Percentiles rank a stretch among this genome's conserved stretches.
Evolutionary conservation across 345 rosid species (phyloP).

Genomic region (Iberis pinnata): DNA sequence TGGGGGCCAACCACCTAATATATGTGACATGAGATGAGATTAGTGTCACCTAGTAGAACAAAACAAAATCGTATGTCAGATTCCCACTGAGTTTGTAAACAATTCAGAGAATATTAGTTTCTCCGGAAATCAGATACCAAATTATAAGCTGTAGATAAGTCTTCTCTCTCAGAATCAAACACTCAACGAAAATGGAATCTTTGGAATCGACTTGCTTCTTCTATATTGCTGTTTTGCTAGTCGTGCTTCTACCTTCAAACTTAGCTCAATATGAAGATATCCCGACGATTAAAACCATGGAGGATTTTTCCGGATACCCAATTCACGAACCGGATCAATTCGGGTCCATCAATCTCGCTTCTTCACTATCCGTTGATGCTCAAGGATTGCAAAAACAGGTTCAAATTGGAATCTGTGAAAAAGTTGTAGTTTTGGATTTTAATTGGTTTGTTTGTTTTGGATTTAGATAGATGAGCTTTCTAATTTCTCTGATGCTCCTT

Average conservation of each 20-base stretch:
- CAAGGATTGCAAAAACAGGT: conserved; percentile 65
- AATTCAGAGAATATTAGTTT: conserved; percentile 8
- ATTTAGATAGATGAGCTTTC: conserved; percentile 80
- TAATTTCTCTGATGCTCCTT: conserved; percentile 70
- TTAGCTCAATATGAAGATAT: conserved; percentile 39
- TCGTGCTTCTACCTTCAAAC: conserved; percentile 27
- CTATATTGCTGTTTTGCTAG: conserved; percentile 12
- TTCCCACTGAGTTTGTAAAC: background rate
- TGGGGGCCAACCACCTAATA: too few relatives aligned
- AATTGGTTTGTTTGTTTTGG: background rate
- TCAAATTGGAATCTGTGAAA: background rate
- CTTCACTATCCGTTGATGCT: conserved; percentile 52
- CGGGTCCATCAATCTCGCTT: conserved; percentile 26
- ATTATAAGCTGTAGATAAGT: background rate
- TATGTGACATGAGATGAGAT: background rate
- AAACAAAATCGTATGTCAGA: background rate
- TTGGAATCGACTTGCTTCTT: conserved; percentile 15
- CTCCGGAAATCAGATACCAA: background rate
- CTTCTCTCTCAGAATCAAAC: conserved; percentile 15
- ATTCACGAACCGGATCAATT: conserved; percentile 46
- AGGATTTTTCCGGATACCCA: conserved; percentile 83
- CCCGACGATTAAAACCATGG: conserved; percentile 61
- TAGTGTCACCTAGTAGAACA: background rate
- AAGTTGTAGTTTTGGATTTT: background rate
- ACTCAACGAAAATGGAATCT: conserved; percentile 21